Conservation (phyloP, 139 green algal species). For the Zygnema circumcarinatum region DNA sequence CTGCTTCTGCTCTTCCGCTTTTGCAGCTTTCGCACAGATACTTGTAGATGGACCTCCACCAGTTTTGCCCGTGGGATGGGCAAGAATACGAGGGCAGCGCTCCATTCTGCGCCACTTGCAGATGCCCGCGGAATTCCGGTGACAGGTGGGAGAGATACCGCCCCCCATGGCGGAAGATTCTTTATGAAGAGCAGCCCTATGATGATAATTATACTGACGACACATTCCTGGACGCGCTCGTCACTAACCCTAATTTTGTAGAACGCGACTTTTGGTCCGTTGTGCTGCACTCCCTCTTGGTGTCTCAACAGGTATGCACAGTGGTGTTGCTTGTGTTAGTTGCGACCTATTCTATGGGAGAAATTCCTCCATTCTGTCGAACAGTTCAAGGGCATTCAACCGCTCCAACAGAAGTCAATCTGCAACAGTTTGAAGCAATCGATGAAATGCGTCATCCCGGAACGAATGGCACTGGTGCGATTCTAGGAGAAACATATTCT, state of each 20-base stretch:
- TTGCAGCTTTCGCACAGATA: too few relatives aligned
- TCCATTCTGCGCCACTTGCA: too few relatives aligned
- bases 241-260: conserved; percentile 53
- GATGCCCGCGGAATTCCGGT: too few relatives aligned
- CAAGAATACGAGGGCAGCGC: too few relatives aligned
- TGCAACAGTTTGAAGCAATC: too few relatives aligned
- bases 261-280: conserved; percentile 71
- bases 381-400: neutral
- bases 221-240: conserved; percentile 48
- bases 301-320: conserved; percentile 79
- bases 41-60: too few relatives aligned
- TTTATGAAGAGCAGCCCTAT: conserved; percentile 52
- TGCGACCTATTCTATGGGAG: neutral
- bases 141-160: neutral
- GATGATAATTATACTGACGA: conserved; percentile 57
- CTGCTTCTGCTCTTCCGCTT: too few relatives aligned
- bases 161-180: conserved; percentile 45
- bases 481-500: neutral
- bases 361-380: neutral
- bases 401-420: neutral
- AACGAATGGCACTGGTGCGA: neutral
- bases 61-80: too few relatives aligned
- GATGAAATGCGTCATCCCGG: neutral
- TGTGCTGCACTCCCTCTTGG: conserved; percentile 68
- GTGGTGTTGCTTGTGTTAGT: conserved; percentile 60